Evolutionary conservation across 2,329 filamentous ascomycete species (phyloP).

Genomic region (Hymenoscyphus linearis): DNA sequence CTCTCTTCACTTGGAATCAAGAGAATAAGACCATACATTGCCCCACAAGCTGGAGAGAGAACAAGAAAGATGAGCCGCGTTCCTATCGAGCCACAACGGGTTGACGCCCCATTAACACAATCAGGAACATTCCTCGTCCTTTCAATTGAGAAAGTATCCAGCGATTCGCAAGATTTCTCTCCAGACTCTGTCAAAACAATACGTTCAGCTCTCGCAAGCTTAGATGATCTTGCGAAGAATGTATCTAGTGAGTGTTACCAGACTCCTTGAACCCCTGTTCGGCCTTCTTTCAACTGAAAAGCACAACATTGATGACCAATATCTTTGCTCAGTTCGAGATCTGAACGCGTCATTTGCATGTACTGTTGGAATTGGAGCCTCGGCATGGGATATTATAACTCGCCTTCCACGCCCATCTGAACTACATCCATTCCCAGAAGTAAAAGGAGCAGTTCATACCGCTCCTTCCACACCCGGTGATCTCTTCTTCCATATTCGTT

Average conservation of each 20-base stretch:
- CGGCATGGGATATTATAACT: slow-evolving; percentile 45
- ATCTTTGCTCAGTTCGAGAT: slow-evolving; percentile 38
- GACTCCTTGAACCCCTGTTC: neutral
- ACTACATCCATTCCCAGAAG: slow-evolving; percentile 44
- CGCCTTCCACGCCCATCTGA: slow-evolving; percentile 42
- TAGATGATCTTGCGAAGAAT: slow-evolving; percentile 46
- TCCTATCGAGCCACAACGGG: slow-evolving; percentile 39
- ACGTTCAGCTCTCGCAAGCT: slow-evolving; percentile 39
- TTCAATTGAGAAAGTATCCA: slow-evolving; percentile 31
- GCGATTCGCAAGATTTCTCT: neutral
- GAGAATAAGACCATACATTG: neutral
- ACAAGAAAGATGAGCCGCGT: slow-evolving; percentile 19
- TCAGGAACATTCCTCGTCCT: slow-evolving; percentile 51
- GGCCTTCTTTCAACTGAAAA: neutral
- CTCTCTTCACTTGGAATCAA: neutral
- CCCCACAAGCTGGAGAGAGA: neutral
- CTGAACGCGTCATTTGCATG: slow-evolving; percentile 42
- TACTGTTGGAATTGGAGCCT: slow-evolving; percentile 49
- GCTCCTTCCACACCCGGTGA: slow-evolving; percentile 53
- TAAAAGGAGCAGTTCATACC: slow-evolving; percentile 44
- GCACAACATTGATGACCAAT: neutral
- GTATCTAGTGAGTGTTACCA: slow-evolving; percentile 32
- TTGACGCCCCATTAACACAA: slow-evolving; percentile 46
- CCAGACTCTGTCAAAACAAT: slow-evolving; percentile 37
- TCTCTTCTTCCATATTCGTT: slow-evolving; percentile 53